These are phyloP conservation scores for Elaeis oleifera DNA, from an alignment of 202 grass and related monocot genomes.

Conservation along the genomic window DNA sequence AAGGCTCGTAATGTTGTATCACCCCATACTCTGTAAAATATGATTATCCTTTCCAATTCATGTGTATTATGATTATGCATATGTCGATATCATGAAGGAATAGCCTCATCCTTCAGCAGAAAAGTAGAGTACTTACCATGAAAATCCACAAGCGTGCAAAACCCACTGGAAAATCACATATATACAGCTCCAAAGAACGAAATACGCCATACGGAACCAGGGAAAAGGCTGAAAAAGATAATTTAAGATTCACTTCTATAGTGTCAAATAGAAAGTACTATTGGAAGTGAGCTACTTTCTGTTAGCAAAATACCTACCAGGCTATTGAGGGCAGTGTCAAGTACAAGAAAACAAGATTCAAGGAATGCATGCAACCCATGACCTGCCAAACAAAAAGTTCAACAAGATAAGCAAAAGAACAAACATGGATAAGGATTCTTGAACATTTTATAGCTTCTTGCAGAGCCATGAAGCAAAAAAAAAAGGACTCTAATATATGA, in stretches of 20 bases:
- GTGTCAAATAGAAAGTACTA: no score
- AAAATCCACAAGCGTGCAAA: constrained; percentile 51
- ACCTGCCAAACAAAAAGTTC: constrained; percentile 4
- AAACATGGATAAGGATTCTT: no score
- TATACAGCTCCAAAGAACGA: constrained; percentile 74
- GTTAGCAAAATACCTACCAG: constrained; percentile 3
- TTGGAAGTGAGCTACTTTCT: not conserved
- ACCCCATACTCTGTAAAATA: no score
- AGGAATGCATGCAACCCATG: constrained; percentile 19
- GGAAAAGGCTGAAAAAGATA: constrained; percentile 66
- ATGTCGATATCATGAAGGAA: no score
- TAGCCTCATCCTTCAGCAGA: not conserved
- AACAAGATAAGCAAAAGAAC: no score
- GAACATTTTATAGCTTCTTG: no score
- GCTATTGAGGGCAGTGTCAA: constrained; percentile 18
- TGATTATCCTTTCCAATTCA: no score
- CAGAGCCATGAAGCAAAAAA: no score
- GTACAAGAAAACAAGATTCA: constrained; percentile 16
- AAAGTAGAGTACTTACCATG: constrained; percentile 44
- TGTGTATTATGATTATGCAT: no score
- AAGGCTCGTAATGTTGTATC: no score
- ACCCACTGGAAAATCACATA: constrained; percentile 85
- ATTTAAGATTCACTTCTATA: no score
- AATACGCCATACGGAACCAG: constrained; percentile 83
- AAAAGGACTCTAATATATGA: no score